Percentiles rank a stretch among this genome's conserved stretches.
Evolutionary conservation across 2,329 filamentous ascomycete genomes (phyloP).

Genomic region (Cephalotrichum gorgonifer): DNA sequence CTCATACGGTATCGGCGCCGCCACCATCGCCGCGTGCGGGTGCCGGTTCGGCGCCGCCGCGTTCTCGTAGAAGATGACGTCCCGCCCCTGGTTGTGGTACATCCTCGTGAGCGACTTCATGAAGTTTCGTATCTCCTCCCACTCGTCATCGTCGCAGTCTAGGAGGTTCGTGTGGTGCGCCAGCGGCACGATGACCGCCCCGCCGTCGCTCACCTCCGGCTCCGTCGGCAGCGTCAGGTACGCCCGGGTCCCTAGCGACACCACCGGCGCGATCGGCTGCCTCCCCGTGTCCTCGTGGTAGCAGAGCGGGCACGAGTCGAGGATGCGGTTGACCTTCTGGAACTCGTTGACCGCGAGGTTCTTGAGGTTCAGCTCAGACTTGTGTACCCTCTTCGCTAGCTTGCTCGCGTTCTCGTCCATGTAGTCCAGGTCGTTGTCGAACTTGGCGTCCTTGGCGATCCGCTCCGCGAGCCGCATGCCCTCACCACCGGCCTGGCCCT

Average conservation of each 20-base stretch:
- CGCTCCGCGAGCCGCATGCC: conserved; percentile 76
- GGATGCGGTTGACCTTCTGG: conserved; percentile 75
- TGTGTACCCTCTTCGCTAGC: conserved; percentile 77
- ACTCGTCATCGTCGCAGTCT: conserved; percentile 98
- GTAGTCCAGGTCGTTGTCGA: conserved; percentile 88
- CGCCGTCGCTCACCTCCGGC: conserved; percentile 74
- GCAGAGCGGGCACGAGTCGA: conserved; percentile 84
- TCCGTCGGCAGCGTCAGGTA: conserved; percentile 84
- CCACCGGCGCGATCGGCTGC: conserved; percentile 71
- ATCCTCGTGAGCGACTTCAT: conserved; percentile 93
- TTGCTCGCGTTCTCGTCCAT: conserved; percentile 94
- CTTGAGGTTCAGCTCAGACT: conserved; percentile 78
- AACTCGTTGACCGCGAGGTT: conserved; percentile 82
- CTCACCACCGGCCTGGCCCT: conserved; percentile 67
- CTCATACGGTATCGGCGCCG: conserved; percentile 78
- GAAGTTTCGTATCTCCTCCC: conserved; percentile 98
- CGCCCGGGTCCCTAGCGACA: conserved; percentile 76
- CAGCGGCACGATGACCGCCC: conserved; percentile 80
- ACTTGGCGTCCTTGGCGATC: conserved; percentile 87
- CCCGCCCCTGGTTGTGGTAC: conserved; percentile 87
- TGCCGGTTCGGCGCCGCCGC: conserved; percentile 71
- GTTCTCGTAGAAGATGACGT: conserved; percentile 97
- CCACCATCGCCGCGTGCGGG: conserved; percentile 76
- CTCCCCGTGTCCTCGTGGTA: conserved; percentile 72
- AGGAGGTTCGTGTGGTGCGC: conserved; percentile 81